phyloP scores from a whole-genome alignment of 23 red algal species.

The Gracilaria vermiculophylla region DNA sequence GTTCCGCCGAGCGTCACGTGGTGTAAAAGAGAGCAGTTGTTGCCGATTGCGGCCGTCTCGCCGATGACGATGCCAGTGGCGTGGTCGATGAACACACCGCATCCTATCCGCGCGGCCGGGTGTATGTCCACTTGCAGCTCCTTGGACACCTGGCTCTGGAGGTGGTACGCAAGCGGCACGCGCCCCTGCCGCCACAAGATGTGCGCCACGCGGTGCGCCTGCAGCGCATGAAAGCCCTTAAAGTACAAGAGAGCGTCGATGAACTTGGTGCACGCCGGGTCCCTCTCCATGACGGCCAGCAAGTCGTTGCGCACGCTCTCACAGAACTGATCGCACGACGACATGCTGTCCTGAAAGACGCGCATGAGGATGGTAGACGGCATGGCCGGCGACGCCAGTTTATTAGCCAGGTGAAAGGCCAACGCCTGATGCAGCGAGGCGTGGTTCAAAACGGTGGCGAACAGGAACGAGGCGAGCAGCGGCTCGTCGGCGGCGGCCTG shows the following conservation, averaged over 20 bases:
- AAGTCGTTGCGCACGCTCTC: constrained; percentile 74
- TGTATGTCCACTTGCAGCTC: constrained; percentile 97
- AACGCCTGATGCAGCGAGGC: constrained; percentile 62
- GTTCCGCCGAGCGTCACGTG: constrained; percentile 94
- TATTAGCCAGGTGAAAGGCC: constrained; percentile 91
- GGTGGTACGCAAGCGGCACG: constrained; percentile 70
- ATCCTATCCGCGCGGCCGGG: constrained; percentile 81
- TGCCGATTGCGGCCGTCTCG: constrained; percentile 88
- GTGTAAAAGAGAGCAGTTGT: constrained; percentile 88
- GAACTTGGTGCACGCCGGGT: constrained; percentile 90
- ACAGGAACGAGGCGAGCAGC: constrained; percentile 90
- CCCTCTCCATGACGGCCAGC: constrained; percentile 85
- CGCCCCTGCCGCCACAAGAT: constrained; percentile 76
- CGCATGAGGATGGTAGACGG: constrained; percentile 81
- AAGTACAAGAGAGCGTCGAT: constrained; percentile 90
- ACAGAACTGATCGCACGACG: constrained; percentile 11
- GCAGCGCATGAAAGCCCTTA: constrained; percentile 97
- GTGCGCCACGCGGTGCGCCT: constrained; percentile 90
- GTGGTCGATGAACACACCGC: constrained; percentile 89
- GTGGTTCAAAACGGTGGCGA: constrained; percentile 92
- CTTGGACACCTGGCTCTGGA: constrained; percentile 90
- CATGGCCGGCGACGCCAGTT: constrained; percentile 79
- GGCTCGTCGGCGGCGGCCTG: constrained; percentile 77
- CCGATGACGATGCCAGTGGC: constrained; percentile 96
- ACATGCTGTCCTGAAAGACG: constrained; percentile 68